A percentile compares a stretch with the other conserved stretches of the same genome.
Conservation (phyloP, 139 green algal species). For the Chlamydomonas applanata region DNA sequence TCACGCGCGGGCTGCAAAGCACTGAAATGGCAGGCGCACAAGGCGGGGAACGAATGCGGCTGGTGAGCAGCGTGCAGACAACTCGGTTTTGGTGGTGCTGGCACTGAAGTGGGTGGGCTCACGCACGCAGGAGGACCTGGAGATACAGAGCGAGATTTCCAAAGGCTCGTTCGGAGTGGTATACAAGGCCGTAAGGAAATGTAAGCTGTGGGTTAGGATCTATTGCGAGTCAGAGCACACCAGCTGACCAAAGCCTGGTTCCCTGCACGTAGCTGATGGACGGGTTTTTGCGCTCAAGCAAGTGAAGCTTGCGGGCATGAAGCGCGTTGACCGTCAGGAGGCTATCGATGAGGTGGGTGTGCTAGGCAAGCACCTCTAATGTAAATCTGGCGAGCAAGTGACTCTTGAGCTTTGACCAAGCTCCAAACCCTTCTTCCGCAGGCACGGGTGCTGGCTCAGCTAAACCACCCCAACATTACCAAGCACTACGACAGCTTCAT, state of each 20-base stretch:
- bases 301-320: slow-evolving; percentile 63
- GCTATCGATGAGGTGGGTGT: slow-evolving; percentile 64
- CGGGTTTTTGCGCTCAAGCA: slow-evolving; percentile 66
- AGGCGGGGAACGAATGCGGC: too few species aligned
- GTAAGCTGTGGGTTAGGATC: not conserved
- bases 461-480: slow-evolving; percentile 59
- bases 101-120: not conserved
- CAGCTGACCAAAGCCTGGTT: not conserved
- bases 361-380: slow-evolving; percentile 5
- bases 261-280: slow-evolving; percentile 39
- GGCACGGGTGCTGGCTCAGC: slow-evolving; percentile 58
- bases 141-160: slow-evolving; percentile 38
- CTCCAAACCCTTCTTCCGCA: too few species aligned
- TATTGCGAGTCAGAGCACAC: not conserved
- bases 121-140: slow-evolving; percentile 51
- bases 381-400: not conserved
- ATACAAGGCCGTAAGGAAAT: slow-evolving; percentile 44
- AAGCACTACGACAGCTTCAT: slow-evolving; percentile 67
- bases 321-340: slow-evolving; percentile 52
- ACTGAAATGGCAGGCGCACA: too few species aligned
- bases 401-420: not conserved
- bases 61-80: not conserved
- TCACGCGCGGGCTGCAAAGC: too few species aligned
- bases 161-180: slow-evolving; percentile 68
- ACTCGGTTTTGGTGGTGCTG: not conserved